Evolutionary conservation across 805 yeast genomes (phyloP).

Genomic region (Candida oleophila): DNA sequence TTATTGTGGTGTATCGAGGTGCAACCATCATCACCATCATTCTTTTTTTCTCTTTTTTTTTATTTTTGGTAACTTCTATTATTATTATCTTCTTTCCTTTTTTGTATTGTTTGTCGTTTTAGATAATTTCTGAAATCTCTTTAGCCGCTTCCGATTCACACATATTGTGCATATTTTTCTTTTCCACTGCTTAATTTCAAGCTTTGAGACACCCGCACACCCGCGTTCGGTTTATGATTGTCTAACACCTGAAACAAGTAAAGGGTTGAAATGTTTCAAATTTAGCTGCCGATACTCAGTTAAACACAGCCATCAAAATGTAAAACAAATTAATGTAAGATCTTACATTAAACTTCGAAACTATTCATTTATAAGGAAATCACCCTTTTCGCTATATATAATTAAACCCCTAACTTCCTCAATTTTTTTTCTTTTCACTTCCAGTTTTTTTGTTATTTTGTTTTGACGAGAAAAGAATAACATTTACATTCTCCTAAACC

Average conservation of each 20-base stretch:
- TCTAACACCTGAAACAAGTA: constrained; percentile 3
- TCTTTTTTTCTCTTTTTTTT: background rate
- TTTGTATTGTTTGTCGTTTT: background rate
- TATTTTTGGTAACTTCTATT: background rate
- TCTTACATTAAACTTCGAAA: background rate
- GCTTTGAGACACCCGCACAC: background rate
- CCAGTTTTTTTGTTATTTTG: background rate
- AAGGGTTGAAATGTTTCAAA: constrained; percentile 4
- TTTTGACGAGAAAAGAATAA: background rate
- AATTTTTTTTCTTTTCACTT: background rate
- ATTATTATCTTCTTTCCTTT: background rate
- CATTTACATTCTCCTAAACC: background rate
- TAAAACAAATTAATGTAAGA: background rate
- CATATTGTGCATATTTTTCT: no score
- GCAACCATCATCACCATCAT: no score
- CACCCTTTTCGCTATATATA: background rate
- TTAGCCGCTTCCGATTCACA: no score
- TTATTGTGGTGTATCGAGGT: no score
- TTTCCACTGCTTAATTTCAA: background rate
- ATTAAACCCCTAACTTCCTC: background rate
- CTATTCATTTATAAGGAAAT: background rate
- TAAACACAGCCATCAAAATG: background rate
- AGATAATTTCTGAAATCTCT: background rate
- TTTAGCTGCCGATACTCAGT: background rate
- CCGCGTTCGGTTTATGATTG: background rate